Evolutionary conservation across 1,284 basidiomycete genomes (phyloP).

Genomic region (Thecaphora thlaspeos): DNA sequence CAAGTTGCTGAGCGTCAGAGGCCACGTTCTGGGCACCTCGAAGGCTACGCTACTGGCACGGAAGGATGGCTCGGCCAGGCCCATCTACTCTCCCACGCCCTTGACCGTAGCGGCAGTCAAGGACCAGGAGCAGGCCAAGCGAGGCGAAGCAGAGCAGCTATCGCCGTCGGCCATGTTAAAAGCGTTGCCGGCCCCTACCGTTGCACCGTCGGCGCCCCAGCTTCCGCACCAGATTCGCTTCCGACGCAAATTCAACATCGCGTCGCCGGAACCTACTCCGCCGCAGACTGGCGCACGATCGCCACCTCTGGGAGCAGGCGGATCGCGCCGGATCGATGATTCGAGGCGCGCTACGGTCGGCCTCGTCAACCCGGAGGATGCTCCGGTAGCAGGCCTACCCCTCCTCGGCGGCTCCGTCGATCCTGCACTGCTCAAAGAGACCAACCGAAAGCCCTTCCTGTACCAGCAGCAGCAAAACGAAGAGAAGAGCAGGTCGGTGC

Average conservation of each 20-base stretch:
- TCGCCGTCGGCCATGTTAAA: not conserved
- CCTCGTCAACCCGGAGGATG: too few relatives aligned
- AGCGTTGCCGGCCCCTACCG: slow-evolving; percentile 13
- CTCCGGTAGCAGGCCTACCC: too few relatives aligned
- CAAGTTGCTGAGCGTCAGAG: slow-evolving; percentile 14
- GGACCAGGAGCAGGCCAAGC: not conserved
- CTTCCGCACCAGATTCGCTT: slow-evolving; percentile 8
- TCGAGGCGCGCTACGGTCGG: too few relatives aligned
- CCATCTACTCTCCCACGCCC: slow-evolving; percentile 39
- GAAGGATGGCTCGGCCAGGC: slow-evolving; percentile 23
- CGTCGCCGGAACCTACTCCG: not conserved
- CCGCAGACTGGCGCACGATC: too few relatives aligned
- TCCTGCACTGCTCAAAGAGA: slow-evolving; percentile 20
- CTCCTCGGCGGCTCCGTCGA: too few relatives aligned
- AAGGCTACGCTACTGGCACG: slow-evolving; percentile 13
- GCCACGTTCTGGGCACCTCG: slow-evolving; percentile 17
- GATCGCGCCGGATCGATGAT: too few relatives aligned
- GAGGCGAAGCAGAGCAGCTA: not conserved
- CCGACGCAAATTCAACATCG: not conserved
- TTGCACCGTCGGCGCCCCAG: slow-evolving; percentile 18
- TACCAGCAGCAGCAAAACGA: slow-evolving; percentile 29
- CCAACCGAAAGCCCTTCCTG: slow-evolving; percentile 19
- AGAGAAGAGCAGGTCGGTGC: too few relatives aligned
- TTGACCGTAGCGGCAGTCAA: slow-evolving; percentile 27
- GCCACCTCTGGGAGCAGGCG: too few relatives aligned